These are phyloP conservation scores for Pichia exigua DNA, from an alignment of 805 yeast species.

Conservation along the genomic window DNA sequence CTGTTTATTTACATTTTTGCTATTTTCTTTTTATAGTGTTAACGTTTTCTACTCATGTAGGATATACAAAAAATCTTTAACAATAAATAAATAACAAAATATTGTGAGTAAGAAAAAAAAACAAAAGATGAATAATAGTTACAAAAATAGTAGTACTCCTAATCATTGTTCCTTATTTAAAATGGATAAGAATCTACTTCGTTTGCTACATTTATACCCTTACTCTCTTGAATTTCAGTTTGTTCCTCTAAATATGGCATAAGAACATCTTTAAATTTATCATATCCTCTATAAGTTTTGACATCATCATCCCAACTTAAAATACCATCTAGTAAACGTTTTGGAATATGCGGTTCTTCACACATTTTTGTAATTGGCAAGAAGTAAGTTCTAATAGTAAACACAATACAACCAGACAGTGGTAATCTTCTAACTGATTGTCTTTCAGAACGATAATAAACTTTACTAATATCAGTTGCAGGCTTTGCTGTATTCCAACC, in stretches of 20 bases:
- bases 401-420: constrained; percentile 45
- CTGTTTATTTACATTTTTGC: too few species aligned
- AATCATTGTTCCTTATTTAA: constrained; percentile 12
- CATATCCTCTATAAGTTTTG: constrained; percentile 50
- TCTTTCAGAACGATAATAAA: constrained; percentile 57
- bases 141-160: too few species aligned
- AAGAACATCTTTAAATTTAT: constrained; percentile 43
- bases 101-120: too few species aligned
- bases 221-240: constrained; percentile 40
- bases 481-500: constrained; percentile 59
- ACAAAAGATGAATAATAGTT: too few species aligned
- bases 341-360: constrained; percentile 54
- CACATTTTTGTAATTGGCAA: constrained; percentile 45
- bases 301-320: constrained; percentile 55
- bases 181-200: constrained; percentile 39
- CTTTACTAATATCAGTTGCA: constrained; percentile 38
- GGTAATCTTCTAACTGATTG: constrained; percentile 59
- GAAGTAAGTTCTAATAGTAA: constrained; percentile 60
- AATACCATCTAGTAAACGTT: constrained; percentile 51
- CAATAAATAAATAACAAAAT: too few species aligned
- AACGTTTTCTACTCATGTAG: not conserved
- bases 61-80: not conserved
- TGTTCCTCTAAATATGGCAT: constrained; percentile 45
- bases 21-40: too few species aligned
- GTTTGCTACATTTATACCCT: constrained; percentile 32